These are phyloP conservation scores for Metarhizium anisopliae DNA, from an alignment of 2,329 filamentous ascomycete species.

Conservation along the genomic window DNA sequence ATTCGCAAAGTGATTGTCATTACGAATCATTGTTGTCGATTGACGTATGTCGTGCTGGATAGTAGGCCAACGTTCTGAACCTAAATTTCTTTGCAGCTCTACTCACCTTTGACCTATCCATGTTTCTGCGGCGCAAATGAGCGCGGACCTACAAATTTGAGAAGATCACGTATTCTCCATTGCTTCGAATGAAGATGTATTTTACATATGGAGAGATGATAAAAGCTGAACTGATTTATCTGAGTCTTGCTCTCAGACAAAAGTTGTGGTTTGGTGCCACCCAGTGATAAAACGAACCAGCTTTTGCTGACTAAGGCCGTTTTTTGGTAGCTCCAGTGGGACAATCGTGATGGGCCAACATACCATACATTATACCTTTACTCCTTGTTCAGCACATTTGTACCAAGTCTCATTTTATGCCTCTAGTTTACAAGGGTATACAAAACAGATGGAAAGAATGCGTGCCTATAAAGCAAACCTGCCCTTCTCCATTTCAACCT, in stretches of 20 bases:
- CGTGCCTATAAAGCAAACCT: neutral
- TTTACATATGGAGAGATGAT: neutral
- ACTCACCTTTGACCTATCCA: conserved; percentile 16
- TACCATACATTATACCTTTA: neutral
- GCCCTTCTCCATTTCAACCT: neutral
- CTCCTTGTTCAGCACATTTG: neutral
- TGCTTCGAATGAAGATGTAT: neutral
- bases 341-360: neutral
- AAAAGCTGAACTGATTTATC: neutral
- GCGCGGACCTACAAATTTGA: neutral
- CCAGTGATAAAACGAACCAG: neutral
- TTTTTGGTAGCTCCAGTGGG: neutral
- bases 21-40: too few relatives aligned
- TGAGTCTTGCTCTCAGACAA: neutral
- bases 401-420: neutral
- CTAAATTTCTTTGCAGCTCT: neutral
- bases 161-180: neutral
- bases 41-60: too few relatives aligned
- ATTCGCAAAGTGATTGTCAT: too few relatives aligned
- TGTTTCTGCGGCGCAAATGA: conserved; percentile 4
- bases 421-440: conserved; percentile 1
- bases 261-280: neutral
- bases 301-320: neutral
- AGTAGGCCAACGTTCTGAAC: too few relatives aligned
- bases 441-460: neutral